Evolutionary conservation across 1,139 yeast species (phyloP).

Genomic region (Pichia sp.): DNA sequence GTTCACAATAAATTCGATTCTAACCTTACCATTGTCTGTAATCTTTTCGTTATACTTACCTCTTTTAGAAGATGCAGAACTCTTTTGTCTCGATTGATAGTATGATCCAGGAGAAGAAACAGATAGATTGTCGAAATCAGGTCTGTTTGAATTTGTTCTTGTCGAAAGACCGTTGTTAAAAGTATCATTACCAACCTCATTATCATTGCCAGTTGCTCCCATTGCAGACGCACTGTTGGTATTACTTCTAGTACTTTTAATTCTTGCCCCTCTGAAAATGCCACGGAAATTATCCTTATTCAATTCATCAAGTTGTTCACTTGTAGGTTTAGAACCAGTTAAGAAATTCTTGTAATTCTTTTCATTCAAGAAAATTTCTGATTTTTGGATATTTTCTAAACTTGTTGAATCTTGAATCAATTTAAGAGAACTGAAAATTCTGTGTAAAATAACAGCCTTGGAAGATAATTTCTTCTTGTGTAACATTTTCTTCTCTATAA

Average conservation of each 20-base stretch:
- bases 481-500: constrained; percentile 66
- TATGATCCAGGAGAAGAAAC: constrained; percentile 9
- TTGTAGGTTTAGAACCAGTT: constrained; percentile 29
- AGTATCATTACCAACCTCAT: neutral
- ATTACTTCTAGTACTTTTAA: neutral
- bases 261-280: constrained; percentile 23
- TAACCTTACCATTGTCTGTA: constrained; percentile 42
- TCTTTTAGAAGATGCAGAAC: constrained; percentile 13
- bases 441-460: constrained; percentile 74
- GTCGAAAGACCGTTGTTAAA: neutral
- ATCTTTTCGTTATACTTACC: constrained; percentile 40
- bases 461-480: constrained; percentile 66
- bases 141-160: constrained; percentile 7
- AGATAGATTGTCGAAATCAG: constrained; percentile 1
- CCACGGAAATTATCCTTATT: constrained; percentile 25
- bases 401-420: constrained; percentile 74
- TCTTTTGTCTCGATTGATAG: constrained; percentile 3
- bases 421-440: constrained; percentile 74
- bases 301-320: constrained; percentile 26
- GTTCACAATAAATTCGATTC: constrained; percentile 48
- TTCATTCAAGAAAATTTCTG: constrained; percentile 35
- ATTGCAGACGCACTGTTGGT: neutral
- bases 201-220: neutral
- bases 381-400: constrained; percentile 41
- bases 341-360: constrained; percentile 32